A percentile compares a stretch with the other conserved stretches of the same genome.
Evolutionary conservation across 768 basidiomycete species (phyloP).

Genomic region (Phlebiopsis gigantea): DNA sequence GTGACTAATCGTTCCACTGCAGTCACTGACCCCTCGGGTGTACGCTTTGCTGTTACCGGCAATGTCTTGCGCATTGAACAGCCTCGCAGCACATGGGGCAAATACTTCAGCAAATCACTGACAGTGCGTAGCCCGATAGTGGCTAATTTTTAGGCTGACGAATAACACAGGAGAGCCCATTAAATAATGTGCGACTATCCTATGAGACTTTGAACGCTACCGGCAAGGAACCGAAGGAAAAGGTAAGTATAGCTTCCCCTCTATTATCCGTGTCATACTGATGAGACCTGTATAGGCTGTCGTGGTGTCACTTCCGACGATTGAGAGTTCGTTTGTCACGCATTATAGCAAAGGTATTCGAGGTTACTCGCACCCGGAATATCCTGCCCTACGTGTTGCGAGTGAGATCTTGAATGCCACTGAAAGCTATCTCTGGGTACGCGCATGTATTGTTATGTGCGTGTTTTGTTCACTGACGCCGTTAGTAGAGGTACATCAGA

Average conservation of each 20-base stretch:
- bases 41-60: slow-evolving; percentile 90
- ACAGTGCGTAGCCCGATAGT: slow-evolving; percentile 36
- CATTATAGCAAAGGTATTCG: slow-evolving; percentile 75
- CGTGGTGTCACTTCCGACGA: slow-evolving; percentile 85
- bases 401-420: slow-evolving; percentile 86
- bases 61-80: slow-evolving; percentile 64
- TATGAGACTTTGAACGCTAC: slow-evolving; percentile 66
- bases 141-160: neutral
- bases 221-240: slow-evolving; percentile 67
- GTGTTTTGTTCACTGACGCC: neutral
- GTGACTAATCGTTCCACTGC: neutral
- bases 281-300: slow-evolving; percentile 47
- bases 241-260: slow-evolving; percentile 38
- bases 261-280: neutral
- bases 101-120: slow-evolving; percentile 58
- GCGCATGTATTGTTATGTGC: slow-evolving; percentile 1
- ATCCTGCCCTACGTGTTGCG: slow-evolving; percentile 81
- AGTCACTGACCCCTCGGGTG: slow-evolving; percentile 81
- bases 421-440: slow-evolving; percentile 92
- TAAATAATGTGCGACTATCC: slow-evolving; percentile 64
- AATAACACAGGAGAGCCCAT: slow-evolving; percentile 39
- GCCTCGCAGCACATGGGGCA: slow-evolving; percentile 71
- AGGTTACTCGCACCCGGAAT: slow-evolving; percentile 79
- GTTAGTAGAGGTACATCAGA: slow-evolving; percentile 71
- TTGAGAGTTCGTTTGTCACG: slow-evolving; percentile 85